Percentiles rank a stretch among this genome's conserved stretches.
Conservation (phyloP, 108 stramenopile genomes). For the Bacterosira constricta region DNA sequence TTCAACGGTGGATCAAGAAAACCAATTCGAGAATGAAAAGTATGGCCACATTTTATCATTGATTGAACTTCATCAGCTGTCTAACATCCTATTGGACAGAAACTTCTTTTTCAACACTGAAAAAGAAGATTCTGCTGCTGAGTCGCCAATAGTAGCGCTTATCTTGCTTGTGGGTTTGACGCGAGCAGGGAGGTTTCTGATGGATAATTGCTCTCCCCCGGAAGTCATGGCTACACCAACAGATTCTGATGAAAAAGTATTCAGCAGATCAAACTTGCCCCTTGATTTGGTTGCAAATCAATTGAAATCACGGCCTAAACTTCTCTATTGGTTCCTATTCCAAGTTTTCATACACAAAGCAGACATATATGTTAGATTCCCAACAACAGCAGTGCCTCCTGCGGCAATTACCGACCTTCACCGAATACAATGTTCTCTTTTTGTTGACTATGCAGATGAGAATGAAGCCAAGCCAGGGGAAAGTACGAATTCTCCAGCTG, state of each 20-base stretch:
- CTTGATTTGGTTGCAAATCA: constrained; percentile 72
- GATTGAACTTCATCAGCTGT: constrained; percentile 71
- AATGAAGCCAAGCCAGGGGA: background rate
- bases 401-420: constrained; percentile 68
- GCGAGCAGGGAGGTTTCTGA: constrained; percentile 61
- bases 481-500: background rate
- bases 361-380: constrained; percentile 83
- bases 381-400: constrained; percentile 75
- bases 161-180: constrained; percentile 70
- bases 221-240: constrained; percentile 20
- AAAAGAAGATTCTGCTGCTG: background rate
- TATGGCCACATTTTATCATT: constrained; percentile 62
- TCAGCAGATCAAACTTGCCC: constrained; percentile 49
- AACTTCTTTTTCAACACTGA: constrained; percentile 47
- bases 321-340: constrained; percentile 83
- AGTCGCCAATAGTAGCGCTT: constrained; percentile 65
- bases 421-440: constrained; percentile 68
- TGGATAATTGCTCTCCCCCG: constrained; percentile 72
- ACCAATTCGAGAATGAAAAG: constrained; percentile 11
- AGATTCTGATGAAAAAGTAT: constrained; percentile 22
- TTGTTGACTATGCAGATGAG: constrained; percentile 59
- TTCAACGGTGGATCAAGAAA: constrained; percentile 2
- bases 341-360: constrained; percentile 66
- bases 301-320: constrained; percentile 57
- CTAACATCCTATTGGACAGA: constrained; percentile 54